Base-by-base conservation (phyloP, 2,329 filamentous ascomycete species). In the Neurospora sp. region DNA sequence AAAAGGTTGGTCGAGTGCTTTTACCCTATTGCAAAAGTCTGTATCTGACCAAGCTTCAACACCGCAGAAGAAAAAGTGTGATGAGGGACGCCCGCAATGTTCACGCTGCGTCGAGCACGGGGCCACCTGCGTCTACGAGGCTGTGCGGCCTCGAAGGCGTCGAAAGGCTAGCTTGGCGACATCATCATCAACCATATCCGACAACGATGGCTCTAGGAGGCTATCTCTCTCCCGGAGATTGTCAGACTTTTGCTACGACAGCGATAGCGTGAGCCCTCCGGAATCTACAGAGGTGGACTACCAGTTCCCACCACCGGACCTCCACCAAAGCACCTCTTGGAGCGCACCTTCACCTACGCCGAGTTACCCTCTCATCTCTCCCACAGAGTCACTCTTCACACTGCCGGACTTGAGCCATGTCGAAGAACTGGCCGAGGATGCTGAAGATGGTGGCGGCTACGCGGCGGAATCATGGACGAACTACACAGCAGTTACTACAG, bases 11-110 rank as follows among this genome's bases (percentile, higher is more conserved):
- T 77, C 39, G 23, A 28, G 2, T 39, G 40, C 41, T 62, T 70
- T 70, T 19, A 10, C 28, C 3, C n/a, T 66, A 23, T 33, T 39
- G 33, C n/a, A 19, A 23, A 2, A 12, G 15, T 38, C 41, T 11
- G n/a, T 43, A 6, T 12, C 6, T 8, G 52, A 40, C 8, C 28
- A 41, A 41, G 15, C 43, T 46, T 38, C 17, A 66, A 37, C 15
- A 17, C 8, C 38, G 72, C 71, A 87, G 85, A 87, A 87, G 77
- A 87, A 87, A 76, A 87, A 87, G 78, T 87, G 85, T 74, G 83
- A 87, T 74, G 85, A 87, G 76, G 79, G 77, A 40, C 82, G 84
- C 8, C 85, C 85, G 2, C 78, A 80, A 66, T 87, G 85, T 74
- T 79, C 82, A 28, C 83, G 85, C 52, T 87, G 85, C 76, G 74